Conservation (phyloP, 345 rosid genomes). For the Cardamine chenopodiifolia region DNA sequence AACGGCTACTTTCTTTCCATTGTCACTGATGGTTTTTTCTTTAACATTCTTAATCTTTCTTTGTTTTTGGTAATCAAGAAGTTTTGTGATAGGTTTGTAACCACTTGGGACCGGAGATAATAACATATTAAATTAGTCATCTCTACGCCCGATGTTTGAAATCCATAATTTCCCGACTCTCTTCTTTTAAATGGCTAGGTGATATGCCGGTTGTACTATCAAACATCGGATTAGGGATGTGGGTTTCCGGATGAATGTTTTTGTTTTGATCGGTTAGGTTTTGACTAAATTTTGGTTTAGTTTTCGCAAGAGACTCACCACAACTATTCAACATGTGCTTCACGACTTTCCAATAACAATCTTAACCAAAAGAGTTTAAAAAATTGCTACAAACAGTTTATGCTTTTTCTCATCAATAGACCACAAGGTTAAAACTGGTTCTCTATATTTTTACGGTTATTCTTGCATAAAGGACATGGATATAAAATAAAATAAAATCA, state of each 20-base stretch:
- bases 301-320: background rate
- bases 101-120: background rate
- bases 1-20: background rate
- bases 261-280: background rate
- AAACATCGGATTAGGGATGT: background rate
- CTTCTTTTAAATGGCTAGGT: background rate
- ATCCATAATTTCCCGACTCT: background rate
- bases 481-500: background rate
- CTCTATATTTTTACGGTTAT: background rate
- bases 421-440: constrained; percentile 2
- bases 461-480: background rate
- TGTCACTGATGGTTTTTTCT: background rate
- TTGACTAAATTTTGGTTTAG: background rate
- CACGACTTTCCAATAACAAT: background rate
- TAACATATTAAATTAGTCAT: too few relatives aligned
- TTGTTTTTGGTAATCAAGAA: background rate
- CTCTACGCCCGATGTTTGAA: background rate
- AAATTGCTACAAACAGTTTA: background rate
- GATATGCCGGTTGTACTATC: background rate
- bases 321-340: background rate
- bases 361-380: background rate
- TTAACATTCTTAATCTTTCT: background rate
- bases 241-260: too few relatives aligned
- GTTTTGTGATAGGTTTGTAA: too few relatives aligned
- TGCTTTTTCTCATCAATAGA: background rate